Base-by-base conservation (phyloP, 768 basidiomycete genomes). In the Rhodotorula diobovata region DNA sequence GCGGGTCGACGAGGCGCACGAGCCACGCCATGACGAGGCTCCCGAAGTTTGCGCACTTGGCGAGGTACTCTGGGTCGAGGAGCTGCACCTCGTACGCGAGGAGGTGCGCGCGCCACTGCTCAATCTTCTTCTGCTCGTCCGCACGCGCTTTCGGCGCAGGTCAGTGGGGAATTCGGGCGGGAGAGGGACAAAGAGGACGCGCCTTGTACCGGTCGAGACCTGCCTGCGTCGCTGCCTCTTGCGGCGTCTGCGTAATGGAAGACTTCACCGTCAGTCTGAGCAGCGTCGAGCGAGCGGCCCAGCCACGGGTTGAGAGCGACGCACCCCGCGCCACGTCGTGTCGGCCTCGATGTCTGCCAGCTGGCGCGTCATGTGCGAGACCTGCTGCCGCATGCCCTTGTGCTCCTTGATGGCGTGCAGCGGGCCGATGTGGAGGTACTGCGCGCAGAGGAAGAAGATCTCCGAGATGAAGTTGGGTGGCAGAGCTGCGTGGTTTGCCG, bases 11-110 rank as follows among this genome's bases (percentile, higher is more conserved):
- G 71, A 90, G 86, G 23, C 94, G 86, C 66, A 97, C 89, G 56
- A 99, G 82, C 95, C 95, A 99, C 0, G 90, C 89, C 65, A 93
- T 93, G 50, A 93, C 84, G 81, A 97, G 94, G 75, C 86, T 89
- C 51, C 90, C 84, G 68, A 94, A 84, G 72, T 91, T 91, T n/a
- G 66, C 50, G 55, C 71, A 72, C 23, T 67, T 63, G 8, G 65
- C 37, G 32, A 75, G 58, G 63, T 75, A 75, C 18, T 69, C 68
- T 14, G 91, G 91, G 77, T 97, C 93, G 39, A 89, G 83, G 2
- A 99, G 84, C 71, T 93, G 93, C 1, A 89, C 88, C 63, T 92
- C 88, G 78, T 86, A 94, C 0, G 93, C 87, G 51, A 90, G 82
- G 68, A 94, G 59, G 28, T 58, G 54, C 14, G 59, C 60, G 34